Base-by-base conservation (phyloP, 371 early-diverging fungal genomes). In the Nematocida homosporus region DNA sequence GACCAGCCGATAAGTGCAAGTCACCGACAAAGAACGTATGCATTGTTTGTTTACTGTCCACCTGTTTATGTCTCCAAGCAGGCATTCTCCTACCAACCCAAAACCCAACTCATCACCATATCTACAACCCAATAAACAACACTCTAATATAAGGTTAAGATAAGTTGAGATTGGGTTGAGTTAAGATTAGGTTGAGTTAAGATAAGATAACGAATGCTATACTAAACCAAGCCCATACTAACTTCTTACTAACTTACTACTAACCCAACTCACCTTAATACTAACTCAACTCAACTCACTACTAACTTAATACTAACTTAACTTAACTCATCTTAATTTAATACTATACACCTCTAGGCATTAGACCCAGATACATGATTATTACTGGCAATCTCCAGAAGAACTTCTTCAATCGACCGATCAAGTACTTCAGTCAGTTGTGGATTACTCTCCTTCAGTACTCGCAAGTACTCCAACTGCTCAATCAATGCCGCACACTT, bases 381-480 rank as follows among this genome's bases (percentile, higher is more conserved):
- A 1, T 25, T 5, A 25, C 32, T 16, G 10, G 63, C 60, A 13
- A 72, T 61, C 44, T 72, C 75, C 47, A 48, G 2, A 6, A 72
- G 37, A 29, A 61, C 52, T n/a, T 72, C 75, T 27, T 50, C 18
- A n/a, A 72, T 72, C 25, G 75, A 50, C 5, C 18, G 25, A 23
- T 61, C 37, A 35, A 72, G 50, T 20, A 41, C 37, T 18, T 0
- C 44, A n/a, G 6, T 4, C 8, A 35, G 5, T 0, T 59, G 20
- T 20, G 13, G 27, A 25, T 25, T 63, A n/a, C 23, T 30, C 40
- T 10, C n/a, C 42, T 51, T 72, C 5, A 61, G 35, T 4, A 23
- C 10, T 5, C 54, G 35, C 3, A 72, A 55, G 29, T 72, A 72
- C 18, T 72, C 61, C 8, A 72, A 64, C 75, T 72, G 75, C 48